Evolutionary conservation across 2,329 filamentous ascomycete species (phyloP).

Genomic region (Cercospora citrullina): DNA sequence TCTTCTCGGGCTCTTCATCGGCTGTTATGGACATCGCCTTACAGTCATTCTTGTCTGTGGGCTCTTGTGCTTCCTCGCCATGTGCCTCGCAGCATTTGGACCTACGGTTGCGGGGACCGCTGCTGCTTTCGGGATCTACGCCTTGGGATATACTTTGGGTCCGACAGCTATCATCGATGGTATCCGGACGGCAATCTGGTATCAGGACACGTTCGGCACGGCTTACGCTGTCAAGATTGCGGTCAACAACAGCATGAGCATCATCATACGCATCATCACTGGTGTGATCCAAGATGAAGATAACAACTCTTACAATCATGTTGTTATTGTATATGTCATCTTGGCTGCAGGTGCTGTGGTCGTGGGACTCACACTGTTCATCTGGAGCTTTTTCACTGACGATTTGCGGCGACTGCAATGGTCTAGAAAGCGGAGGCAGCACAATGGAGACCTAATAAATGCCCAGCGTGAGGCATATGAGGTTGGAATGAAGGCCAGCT

Average conservation of each 20-base stretch:
- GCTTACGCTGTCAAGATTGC: constrained; percentile 62
- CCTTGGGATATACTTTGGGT: constrained; percentile 56
- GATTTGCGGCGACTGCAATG: constrained; percentile 57
- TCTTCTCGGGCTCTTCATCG: constrained; percentile 57
- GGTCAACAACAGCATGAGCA: constrained; percentile 64
- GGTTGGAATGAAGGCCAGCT: constrained; percentile 35
- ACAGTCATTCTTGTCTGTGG: constrained; percentile 51
- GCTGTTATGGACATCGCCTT: constrained; percentile 57
- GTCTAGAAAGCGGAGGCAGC: constrained; percentile 56
- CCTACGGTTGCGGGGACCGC: constrained; percentile 54
- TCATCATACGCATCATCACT: constrained; percentile 59
- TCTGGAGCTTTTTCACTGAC: constrained; percentile 42
- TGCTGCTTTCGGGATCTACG: constrained; percentile 61
- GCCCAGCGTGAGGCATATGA: constrained; percentile 47
- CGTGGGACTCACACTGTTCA: constrained; percentile 47
- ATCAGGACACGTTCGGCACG: constrained; percentile 60
- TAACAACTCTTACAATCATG: constrained; percentile 56
- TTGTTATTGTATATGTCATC: constrained; percentile 58
- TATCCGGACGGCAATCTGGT: constrained; percentile 61
- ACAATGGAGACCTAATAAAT: constrained; percentile 48
- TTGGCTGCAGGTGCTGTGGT: constrained; percentile 53
- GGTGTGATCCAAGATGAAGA: constrained; percentile 61
- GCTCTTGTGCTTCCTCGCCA: constrained; percentile 53
- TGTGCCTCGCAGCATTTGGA: constrained; percentile 57
- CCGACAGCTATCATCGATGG: constrained; percentile 62